Evolutionary conservation across 257 asterid species (phyloP).

Genomic region (Solanum paucissectum): DNA sequence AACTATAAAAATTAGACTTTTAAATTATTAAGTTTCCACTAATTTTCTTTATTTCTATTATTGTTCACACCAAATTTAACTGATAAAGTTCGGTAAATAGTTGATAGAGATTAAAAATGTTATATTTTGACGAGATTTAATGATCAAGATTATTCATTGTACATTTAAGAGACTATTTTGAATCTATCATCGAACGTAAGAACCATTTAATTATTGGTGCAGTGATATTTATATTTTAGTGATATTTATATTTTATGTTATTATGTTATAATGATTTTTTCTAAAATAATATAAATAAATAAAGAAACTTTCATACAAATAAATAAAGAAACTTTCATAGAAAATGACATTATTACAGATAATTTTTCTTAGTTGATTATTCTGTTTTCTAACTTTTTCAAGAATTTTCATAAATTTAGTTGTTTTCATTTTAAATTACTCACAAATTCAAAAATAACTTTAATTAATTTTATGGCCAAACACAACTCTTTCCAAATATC

Average conservation of each 20-base stretch:
- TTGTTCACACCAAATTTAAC: background rate
- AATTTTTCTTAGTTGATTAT: background rate
- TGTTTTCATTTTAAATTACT: too few relatives aligned
- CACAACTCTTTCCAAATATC: background rate
- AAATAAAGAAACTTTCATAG: background rate
- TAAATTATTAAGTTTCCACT: background rate
- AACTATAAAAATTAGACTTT: background rate
- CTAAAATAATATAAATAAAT: too few relatives aligned
- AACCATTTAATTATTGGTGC: background rate
- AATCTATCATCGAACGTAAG: background rate
- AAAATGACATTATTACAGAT: background rate
- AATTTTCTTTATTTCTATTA: background rate
- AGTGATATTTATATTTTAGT: too few relatives aligned
- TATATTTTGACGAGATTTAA: too few relatives aligned
- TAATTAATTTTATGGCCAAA: background rate
- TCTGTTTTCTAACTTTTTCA: too few relatives aligned
- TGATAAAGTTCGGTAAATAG: too few relatives aligned
- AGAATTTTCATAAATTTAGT: background rate
- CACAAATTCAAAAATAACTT: too few relatives aligned
- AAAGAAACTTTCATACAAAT: background rate
- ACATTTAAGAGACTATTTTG: background rate
- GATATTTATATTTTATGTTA: background rate
- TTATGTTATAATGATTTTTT: too few relatives aligned
- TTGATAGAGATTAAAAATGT: background rate
- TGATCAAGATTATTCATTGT: too few relatives aligned